A percentile compares a stretch with the other conserved stretches of the same genome.
phyloP scores from a whole-genome alignment of 345 rosid genomes.

The Salix exigua region DNA sequence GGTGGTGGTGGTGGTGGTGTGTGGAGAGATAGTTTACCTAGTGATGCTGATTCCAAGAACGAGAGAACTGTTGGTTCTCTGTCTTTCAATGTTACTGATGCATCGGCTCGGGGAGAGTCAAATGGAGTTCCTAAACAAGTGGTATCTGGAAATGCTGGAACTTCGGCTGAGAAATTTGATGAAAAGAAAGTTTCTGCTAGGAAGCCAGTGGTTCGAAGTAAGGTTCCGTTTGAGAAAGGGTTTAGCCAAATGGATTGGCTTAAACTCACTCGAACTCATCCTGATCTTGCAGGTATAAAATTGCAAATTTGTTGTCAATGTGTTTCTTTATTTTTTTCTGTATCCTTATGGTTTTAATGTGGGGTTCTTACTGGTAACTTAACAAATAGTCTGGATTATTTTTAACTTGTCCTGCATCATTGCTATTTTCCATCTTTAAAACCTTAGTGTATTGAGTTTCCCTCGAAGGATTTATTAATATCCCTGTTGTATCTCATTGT shows the following conservation, averaged over 20 bases:
- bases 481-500: not conserved
- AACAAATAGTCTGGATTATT: not conserved
- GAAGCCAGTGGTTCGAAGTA: slow-evolving; percentile 56
- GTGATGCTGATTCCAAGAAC: slow-evolving; percentile 25
- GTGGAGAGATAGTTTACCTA: slow-evolving; percentile 36
- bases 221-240: slow-evolving; percentile 92
- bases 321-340: not conserved
- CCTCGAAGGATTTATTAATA: not conserved
- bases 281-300: slow-evolving; percentile 87
- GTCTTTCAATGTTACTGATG: slow-evolving; percentile 56
- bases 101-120: slow-evolving; percentile 33
- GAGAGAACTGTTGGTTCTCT: slow-evolving; percentile 58
- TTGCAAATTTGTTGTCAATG: not conserved
- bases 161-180: slow-evolving; percentile 21
- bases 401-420: not conserved
- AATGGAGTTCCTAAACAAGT: slow-evolving; percentile 28
- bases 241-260: slow-evolving; percentile 91
- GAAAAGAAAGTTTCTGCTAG: slow-evolving; percentile 32
- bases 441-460: not conserved
- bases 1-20: slow-evolving; percentile 20
- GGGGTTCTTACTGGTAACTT: not conserved
- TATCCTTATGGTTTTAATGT: not conserved
- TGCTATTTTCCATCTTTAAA: not conserved
- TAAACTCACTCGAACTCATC: slow-evolving; percentile 66
- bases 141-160: slow-evolving; percentile 23